These are phyloP conservation scores for Leccinum uliginosum DNA, from an alignment of 768 basidiomycete species.

Conservation along the genomic window DNA sequence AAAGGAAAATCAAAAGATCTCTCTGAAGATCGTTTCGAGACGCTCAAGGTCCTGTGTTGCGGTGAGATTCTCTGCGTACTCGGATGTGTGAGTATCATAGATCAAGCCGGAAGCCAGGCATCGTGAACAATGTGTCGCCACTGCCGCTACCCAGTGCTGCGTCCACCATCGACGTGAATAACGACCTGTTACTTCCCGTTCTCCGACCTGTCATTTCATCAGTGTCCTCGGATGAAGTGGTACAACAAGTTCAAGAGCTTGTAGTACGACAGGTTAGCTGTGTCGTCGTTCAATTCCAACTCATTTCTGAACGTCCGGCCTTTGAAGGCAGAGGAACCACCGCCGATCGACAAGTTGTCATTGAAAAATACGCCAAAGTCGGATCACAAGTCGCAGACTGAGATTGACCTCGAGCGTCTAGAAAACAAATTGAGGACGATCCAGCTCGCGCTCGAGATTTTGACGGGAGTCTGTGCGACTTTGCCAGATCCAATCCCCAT, in stretches of 20 bases:
- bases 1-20: conserved; percentile 40
- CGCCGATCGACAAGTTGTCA: conserved; percentile 49
- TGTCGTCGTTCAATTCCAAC: not conserved
- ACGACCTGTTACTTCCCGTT: conserved; percentile 66
- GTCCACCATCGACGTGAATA: conserved; percentile 64
- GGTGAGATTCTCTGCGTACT: conserved; percentile 41
- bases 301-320: not conserved
- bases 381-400: conserved; percentile 69
- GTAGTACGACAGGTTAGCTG: conserved; percentile 46
- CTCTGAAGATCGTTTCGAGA: conserved; percentile 44
- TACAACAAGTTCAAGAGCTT: conserved; percentile 48
- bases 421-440: conserved; percentile 71
- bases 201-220: conserved; percentile 63
- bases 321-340: conserved; percentile 44
- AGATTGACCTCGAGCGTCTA: conserved; percentile 66
- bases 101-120: conserved; percentile 42
- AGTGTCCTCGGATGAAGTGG: conserved; percentile 48
- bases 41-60: conserved; percentile 63
- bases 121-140: conserved; percentile 72
- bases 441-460: conserved; percentile 80
- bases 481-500: not conserved
- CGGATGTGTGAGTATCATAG: not conserved
- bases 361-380: conserved; percentile 65
- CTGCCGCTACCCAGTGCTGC: conserved; percentile 63
- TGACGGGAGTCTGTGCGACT: conserved; percentile 85